Percentiles rank a stretch among this genome's conserved stretches.
phyloP scores from a whole-genome alignment of 73 alveolate genomes.

The Paramecium bursaria region DNA sequence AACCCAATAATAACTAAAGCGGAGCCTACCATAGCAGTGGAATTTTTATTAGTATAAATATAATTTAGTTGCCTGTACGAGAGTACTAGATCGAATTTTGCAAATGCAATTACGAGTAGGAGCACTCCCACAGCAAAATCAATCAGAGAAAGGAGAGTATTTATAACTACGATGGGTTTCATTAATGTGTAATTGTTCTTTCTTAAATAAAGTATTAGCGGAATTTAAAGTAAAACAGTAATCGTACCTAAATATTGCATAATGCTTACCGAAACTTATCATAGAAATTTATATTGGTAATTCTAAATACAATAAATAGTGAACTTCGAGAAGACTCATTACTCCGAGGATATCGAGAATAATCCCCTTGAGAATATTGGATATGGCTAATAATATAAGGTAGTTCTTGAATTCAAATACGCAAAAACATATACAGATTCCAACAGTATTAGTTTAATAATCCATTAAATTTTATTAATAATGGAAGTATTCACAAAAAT shows the following conservation, averaged over 20 bases:
- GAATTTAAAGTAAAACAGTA: not conserved
- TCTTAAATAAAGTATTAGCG: not conserved
- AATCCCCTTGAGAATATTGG: not conserved
- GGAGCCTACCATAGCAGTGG: not conserved
- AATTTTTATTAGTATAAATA: too few species aligned
- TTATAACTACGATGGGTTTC: not conserved
- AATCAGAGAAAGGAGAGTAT: not conserved
- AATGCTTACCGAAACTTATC: not conserved
- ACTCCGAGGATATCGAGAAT: not conserved
- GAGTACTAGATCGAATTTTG: not conserved
- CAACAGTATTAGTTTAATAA: not conserved
- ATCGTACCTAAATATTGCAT: not conserved
- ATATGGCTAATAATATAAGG: not conserved
- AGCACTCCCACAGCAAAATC: not conserved
- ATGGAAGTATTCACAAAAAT: constrained; percentile 29
- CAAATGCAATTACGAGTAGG: not conserved
- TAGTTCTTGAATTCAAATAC: not conserved
- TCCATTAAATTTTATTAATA: too few species aligned
- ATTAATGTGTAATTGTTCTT: too few species aligned
- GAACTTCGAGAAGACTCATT: not conserved
- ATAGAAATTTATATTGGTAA: not conserved
- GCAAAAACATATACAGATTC: not conserved
- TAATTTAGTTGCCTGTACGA: not conserved
- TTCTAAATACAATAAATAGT: not conserved
- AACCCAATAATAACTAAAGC: not conserved